Percentiles rank a stretch among this genome's conserved stretches.
Evolutionary conservation across 495 filamentous ascomycete species (phyloP).

Genomic region (Hypoxylon lienhwacheense): DNA sequence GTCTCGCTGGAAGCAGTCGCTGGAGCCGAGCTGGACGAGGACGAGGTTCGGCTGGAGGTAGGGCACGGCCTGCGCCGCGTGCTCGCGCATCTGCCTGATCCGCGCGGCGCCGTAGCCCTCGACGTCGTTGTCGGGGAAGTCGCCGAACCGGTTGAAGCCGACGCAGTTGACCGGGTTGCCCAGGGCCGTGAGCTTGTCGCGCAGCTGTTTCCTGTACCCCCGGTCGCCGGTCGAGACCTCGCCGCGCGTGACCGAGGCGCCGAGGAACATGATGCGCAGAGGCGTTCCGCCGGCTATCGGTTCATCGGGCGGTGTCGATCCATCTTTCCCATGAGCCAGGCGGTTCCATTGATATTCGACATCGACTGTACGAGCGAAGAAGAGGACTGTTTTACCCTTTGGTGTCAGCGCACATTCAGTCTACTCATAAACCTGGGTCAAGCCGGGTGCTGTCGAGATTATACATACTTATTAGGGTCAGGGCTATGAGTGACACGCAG

Average conservation of each 20-base stretch:
- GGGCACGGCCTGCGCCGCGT: slow-evolving; percentile 26
- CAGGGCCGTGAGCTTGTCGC: slow-evolving; percentile 29
- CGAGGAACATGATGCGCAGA: slow-evolving; percentile 37
- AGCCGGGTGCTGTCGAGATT: neutral
- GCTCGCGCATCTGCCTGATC: slow-evolving; percentile 32
- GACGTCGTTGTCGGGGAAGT: slow-evolving; percentile 39
- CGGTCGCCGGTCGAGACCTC: slow-evolving; percentile 36
- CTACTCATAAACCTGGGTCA: neutral
- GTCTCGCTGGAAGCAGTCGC: slow-evolving; percentile 38
- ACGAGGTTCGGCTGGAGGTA: slow-evolving; percentile 36
- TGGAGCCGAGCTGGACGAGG: slow-evolving; percentile 38
- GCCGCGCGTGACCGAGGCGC: slow-evolving; percentile 35
- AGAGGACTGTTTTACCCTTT: slow-evolving; percentile 2
- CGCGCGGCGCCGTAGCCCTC: slow-evolving; percentile 31
- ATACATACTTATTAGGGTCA: slow-evolving; percentile 21
- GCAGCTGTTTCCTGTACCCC: slow-evolving; percentile 35
- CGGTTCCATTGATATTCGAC: slow-evolving; percentile 25
- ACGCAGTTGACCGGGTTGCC: slow-evolving; percentile 37
- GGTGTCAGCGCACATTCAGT: slow-evolving; percentile 7
- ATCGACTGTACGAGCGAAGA: slow-evolving; percentile 26
- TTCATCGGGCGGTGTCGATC: slow-evolving; percentile 5
- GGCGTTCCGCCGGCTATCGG: slow-evolving; percentile 27
- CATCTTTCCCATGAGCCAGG: slow-evolving; percentile 2
- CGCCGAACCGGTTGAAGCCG: slow-evolving; percentile 38
- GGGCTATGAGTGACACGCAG: slow-evolving; percentile 4